Base-by-base conservation (phyloP, 2,329 filamentous ascomycete species). In the Zymoseptoria crescenta region DNA sequence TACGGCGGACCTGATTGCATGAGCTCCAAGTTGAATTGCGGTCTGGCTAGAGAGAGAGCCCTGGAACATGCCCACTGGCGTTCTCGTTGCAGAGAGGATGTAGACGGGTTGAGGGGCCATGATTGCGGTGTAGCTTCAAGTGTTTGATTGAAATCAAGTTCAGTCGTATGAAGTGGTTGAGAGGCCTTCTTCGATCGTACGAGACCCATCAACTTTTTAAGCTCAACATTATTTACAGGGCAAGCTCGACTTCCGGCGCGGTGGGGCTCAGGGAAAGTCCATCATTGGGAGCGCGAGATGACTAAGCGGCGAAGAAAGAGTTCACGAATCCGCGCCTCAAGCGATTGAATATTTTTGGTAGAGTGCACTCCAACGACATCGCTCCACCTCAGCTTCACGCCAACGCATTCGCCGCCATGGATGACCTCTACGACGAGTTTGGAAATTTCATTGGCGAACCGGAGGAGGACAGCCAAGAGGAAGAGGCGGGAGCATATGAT, bases 351-450 rank as follows among this genome's bases (percentile, higher is more conserved):
- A 45, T 45, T 45, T 45, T 16, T 6, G 35, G 35, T 45, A 13
- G 2, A 7, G n/a, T 16, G 35, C 4, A 10, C 35, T 13, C n/a
- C 35, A 45, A 45, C 35, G 35, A 13, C 35, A 45, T 45, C 35
- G 16, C 49, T 51, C 20, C n/a, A 19, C 20, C 49, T 19, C 35
- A 45, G 35, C 35, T 7, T 45, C 35, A 16, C 53, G 19, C n/a
- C 19, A 50, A 54, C 49, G 56, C 55, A 48, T 48, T 61, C 61
- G 63, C 64, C 72, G 77, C 69, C 69, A 94, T 96, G 91, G 92
- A 96, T 80, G 92, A 96, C 76, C 86, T 96, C 69, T 96, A 97
- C 75, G 93, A 97, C 79, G 93, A 97, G 90, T 97, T 97, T 78
- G 93, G 93, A 72, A 97, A 97, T 79, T 97, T 94, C 77, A 96